Evolutionary conservation across 1,284 basidiomycete species (phyloP), one percentile per base, ranked within the genome.

Genomic region (Amylostereum areolatum): DNA sequence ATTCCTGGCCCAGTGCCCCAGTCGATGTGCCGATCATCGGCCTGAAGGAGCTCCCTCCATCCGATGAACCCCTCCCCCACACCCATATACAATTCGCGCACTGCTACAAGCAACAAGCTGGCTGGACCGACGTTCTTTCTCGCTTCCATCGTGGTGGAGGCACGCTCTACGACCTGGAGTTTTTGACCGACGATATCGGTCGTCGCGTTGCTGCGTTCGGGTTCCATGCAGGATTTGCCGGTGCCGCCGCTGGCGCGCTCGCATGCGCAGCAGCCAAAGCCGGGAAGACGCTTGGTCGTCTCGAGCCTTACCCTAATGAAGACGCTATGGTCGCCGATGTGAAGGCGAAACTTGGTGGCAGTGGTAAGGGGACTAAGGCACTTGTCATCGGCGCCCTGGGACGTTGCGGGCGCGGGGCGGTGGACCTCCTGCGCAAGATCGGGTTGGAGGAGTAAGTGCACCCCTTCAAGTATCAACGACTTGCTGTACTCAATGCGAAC

Each of bases 11-110:
- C 25, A 74, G 66, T 37, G 89, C 92, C 1, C 92, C 95, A 1
- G 67, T 66, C 29, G 69, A 83, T 36, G 74, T 86, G 39, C 87
- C 91, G 50, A 97, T 99, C 69, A 88, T 98, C 59, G 97, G 97
- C 6, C 78, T 99, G 66, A 99, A 99, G 75, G 97, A 99, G 68
- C 83, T 99, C 24, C 85, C 89, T 36, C 81, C 75, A 53, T 94
- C 91, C 40, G 76, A 78, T 39, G 83, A 84, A 40, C 89, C 94
- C 18, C 74, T 97, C 18, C 83, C 80, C 9, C 94, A 97, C 72
- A 95, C 91, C 7, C 97, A 99, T 71, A 96, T 99, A 67, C 95
- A 98, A 66, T 99, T 99, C 60, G 96, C 95, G 2, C 97, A 99
- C 69, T 98, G 96, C 72, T 99, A 93, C 81, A 99, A 99, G 74